phyloP scores from a whole-genome alignment of 176 grass and related monocot species.

The Lolium multiflorum region DNA sequence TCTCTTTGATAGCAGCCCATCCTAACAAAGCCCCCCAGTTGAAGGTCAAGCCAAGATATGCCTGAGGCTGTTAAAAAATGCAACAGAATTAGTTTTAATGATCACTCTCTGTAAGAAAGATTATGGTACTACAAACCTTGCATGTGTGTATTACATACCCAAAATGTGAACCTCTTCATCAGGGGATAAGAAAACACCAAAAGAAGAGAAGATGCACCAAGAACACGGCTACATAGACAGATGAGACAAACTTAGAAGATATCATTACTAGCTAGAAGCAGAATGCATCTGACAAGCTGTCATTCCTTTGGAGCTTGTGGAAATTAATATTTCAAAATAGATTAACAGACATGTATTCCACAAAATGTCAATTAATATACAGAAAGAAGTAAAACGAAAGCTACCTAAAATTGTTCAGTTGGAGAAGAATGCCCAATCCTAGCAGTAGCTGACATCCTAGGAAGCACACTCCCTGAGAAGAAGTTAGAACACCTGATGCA shows the following conservation, averaged over 20 bases:
- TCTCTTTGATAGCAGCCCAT: conserved; percentile 76
- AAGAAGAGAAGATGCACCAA: conserved; percentile 74
- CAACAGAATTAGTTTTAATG: not conserved
- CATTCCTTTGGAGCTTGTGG: not conserved
- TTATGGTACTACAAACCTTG: not conserved
- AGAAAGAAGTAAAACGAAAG: too few relatives aligned
- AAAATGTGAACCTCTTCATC: conserved; percentile 92
- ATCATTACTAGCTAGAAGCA: not conserved
- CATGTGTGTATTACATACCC: conserved; percentile 50
- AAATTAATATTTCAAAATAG: not conserved
- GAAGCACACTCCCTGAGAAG: conserved; percentile 68
- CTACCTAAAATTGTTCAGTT: conserved; percentile 85
- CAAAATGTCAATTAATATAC: not conserved
- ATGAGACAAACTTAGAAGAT: not conserved
- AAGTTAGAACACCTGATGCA: conserved; percentile 72
- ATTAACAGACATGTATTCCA: not conserved
- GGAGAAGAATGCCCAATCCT: conserved; percentile 78
- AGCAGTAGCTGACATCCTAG: conserved; percentile 76
- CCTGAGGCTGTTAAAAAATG: conserved; percentile 72
- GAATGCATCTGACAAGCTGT: not conserved
- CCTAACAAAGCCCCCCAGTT: conserved; percentile 95
- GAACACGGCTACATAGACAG: conserved; percentile 64
- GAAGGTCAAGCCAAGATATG: conserved; percentile 82
- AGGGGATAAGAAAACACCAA: conserved; percentile 84
- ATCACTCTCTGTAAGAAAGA: not conserved